Evolutionary conservation across 2,329 filamentous ascomycete genomes (phyloP), one percentile per base, ranked within the genome.

Genomic region (Teratosphaeria zuluensis): DNA sequence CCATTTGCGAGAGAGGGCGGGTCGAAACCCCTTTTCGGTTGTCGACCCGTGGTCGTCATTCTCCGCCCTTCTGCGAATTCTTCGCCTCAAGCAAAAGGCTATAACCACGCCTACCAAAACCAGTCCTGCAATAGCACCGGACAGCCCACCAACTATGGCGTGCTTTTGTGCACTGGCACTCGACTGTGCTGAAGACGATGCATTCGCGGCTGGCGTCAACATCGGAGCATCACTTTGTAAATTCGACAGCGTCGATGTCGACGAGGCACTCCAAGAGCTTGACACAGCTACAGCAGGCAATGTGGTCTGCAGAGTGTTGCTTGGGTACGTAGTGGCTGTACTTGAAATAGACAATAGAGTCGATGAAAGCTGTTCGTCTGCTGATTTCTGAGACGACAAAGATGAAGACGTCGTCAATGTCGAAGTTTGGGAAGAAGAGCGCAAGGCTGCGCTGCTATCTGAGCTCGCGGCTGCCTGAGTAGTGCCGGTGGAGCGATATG

Each of bases 81-180:
- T 61, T 28, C 62, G 53, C 5, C 67, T 65, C 24, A 71, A 56
- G 38, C 64, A 61, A 51, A 69, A 60, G 53, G 59, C 67, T 24
- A 70, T 56, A 21, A 69, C 33, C 4, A 68, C 48, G 7, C 68
- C 69, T 28, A 70, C 60, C 30, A 70, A 51, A 4, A 70, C 58
- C 8, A 71, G 61, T 1, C 65, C 68, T 8, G 64, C 69, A 14
- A 71, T 68, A 1, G 67, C 58, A n/a, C 68, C 69, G 24, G 65
- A 65, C 3, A 71, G 63, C 6, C 69, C 68, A 11, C 69, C 69
- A 16, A 70, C 56, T 53, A 70, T 67, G 11, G 67, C 68, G 53
- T 65, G 63, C 54, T 67, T 70, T 24, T 64, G 63, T 8, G 16
- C 16, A n/a, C 46, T 21, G 12, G n/a, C 9, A 30, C n/a, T 21